phyloP scores from a whole-genome alignment of 192 early-diverging fungal species.

The Coemansia sp. region DNA sequence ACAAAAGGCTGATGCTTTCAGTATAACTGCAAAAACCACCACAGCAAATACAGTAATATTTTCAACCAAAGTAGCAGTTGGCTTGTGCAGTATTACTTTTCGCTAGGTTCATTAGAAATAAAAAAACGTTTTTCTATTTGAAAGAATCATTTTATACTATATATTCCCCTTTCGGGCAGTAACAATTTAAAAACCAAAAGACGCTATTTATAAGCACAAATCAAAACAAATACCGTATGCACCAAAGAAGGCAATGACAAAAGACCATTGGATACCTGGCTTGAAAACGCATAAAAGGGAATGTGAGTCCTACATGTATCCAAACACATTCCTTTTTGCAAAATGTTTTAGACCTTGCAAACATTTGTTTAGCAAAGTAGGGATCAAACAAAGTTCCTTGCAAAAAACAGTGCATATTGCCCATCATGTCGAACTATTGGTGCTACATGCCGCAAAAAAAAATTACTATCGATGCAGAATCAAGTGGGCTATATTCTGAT shows the following conservation, averaged over 20 bases:
- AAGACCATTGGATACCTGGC: too few relatives aligned
- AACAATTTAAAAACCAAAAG: background rate
- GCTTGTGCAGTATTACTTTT: background rate
- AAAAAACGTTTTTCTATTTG: background rate
- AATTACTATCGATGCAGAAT: background rate
- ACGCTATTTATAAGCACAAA: background rate
- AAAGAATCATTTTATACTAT: background rate
- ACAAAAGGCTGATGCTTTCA: too few relatives aligned
- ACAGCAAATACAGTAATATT: background rate
- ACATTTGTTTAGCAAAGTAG: background rate
- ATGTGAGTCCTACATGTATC: background rate
- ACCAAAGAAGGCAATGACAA: too few relatives aligned
- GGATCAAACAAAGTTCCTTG: background rate
- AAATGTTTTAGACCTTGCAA: slow-evolving; percentile 1
- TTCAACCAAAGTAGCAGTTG: background rate
- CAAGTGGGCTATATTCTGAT: slow-evolving; percentile 1
- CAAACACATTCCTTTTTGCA: background rate
- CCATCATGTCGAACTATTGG: background rate
- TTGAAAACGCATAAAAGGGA: background rate
- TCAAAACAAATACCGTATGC: too few relatives aligned
- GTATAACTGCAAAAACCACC: background rate
- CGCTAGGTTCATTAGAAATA: background rate
- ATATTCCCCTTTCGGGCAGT: background rate
- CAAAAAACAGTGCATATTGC: background rate
- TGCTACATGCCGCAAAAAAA: background rate